Percentiles rank a stretch among this genome's conserved stretches.
phyloP scores from a whole-genome alignment of 2,329 filamentous ascomycete species.

The Trichoderma atroviride region DNA sequence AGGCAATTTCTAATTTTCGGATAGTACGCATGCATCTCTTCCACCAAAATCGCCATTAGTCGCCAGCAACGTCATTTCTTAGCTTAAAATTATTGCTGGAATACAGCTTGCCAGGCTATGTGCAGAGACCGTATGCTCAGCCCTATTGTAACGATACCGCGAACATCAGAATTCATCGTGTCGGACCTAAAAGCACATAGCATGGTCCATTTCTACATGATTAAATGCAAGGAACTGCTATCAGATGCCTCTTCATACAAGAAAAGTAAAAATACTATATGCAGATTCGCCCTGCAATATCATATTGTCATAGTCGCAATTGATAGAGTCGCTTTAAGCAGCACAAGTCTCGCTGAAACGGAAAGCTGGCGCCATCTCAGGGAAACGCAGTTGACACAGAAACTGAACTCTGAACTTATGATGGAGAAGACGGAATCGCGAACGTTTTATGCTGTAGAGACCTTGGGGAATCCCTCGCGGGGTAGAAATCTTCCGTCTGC shows the following conservation, averaged over 20 bases:
- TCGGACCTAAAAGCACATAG: background rate
- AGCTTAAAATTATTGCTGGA: too few species aligned
- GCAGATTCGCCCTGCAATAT: background rate
- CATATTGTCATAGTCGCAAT: background rate
- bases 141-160: background rate
- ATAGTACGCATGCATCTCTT: too few species aligned
- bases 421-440: too few species aligned
- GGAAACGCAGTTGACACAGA: background rate
- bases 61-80: too few species aligned
- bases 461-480: too few species aligned
- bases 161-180: background rate
- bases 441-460: too few species aligned
- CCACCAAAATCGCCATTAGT: too few species aligned
- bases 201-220: background rate
- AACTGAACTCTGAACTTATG: background rate
- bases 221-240: fast-evolving
- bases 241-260: background rate
- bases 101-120: too few species aligned
- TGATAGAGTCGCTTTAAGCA: background rate
- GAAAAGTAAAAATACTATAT: background rate
- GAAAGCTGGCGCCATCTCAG: background rate
- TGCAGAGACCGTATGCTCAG: too few species aligned
- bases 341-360: background rate
- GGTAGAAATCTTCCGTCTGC: too few species aligned
- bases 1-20: too few species aligned